These are phyloP conservation scores for Peziza echinospora DNA, from an alignment of 495 filamentous ascomycete genomes.

Conservation along the genomic window DNA sequence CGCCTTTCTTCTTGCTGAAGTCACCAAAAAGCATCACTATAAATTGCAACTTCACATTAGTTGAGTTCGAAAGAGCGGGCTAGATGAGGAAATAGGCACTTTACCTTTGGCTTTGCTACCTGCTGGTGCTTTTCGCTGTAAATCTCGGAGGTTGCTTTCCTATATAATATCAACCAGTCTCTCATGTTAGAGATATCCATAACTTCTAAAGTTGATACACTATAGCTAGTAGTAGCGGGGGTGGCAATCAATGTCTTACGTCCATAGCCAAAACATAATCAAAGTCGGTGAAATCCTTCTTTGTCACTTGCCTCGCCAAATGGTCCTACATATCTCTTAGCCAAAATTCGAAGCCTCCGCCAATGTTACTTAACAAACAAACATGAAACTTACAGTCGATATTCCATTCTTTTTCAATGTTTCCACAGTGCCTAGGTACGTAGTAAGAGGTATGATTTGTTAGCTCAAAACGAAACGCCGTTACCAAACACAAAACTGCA, in stretches of 20 bases:
- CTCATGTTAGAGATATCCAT: too few species aligned
- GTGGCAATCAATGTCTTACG: too few species aligned
- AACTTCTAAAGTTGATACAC: too few species aligned
- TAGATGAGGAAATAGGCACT: conserved; percentile 1
- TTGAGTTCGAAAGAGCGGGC: too few species aligned
- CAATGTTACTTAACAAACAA: neutral
- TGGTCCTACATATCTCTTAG: conserved; percentile 25
- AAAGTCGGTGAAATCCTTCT: conserved; percentile 56
- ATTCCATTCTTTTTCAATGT: conserved; percentile 57
- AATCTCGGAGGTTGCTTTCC: conserved; percentile 53
- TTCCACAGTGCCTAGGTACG: conserved; percentile 37
- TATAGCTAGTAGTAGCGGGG: too few species aligned
- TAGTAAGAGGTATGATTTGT: too few species aligned
- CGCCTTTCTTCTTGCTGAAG: conserved; percentile 44
- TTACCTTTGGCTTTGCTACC: conserved; percentile 26
- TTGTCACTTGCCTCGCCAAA: conserved; percentile 47
- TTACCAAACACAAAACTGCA: too few species aligned
- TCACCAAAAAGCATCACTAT: conserved; percentile 68
- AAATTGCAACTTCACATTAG: neutral
- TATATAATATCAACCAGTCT: too few species aligned
- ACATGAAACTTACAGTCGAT: conserved; percentile 20
- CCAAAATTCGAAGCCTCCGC: neutral
- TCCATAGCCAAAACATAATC: conserved; percentile 96
- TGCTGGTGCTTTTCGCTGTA: conserved; percentile 36
- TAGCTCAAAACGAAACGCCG: too few species aligned